phyloP scores from a whole-genome alignment of 768 basidiomycete species.

The Baorangia bicolor region DNA sequence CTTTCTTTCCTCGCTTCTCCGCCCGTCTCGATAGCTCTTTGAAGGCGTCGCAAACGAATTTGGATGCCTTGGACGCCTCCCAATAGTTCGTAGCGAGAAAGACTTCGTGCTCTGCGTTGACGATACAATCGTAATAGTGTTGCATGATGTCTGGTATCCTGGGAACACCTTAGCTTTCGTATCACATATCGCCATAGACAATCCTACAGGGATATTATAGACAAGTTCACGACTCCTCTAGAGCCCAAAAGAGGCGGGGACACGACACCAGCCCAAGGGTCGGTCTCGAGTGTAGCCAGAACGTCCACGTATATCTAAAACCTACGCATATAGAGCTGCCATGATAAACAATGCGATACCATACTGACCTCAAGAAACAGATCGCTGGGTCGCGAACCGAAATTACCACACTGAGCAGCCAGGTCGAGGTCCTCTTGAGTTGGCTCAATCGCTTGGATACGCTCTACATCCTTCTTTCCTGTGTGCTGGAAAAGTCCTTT shows the following conservation, averaged over 20 bases:
- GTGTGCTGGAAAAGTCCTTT: conserved; percentile 18
- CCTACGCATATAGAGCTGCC: not conserved
- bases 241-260: conserved; percentile 64
- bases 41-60: conserved; percentile 50
- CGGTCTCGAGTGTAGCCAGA: conserved; percentile 53
- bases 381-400: conserved; percentile 53
- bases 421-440: conserved; percentile 44
- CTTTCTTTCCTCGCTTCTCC: conserved; percentile 42
- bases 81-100: conserved; percentile 68
- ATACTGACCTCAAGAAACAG: conserved; percentile 56
- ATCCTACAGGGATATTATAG: conserved; percentile 55
- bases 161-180: conserved; percentile 7
- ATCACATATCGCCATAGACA: not conserved
- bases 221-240: conserved; percentile 60
- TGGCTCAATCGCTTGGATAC: conserved; percentile 25
- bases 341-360: not conserved
- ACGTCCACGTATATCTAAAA: conserved; percentile 60
- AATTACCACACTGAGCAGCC: conserved; percentile 50
- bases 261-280: conserved; percentile 55
- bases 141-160: conserved; percentile 73
- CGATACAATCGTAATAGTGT: conserved; percentile 63
- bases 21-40: conserved; percentile 50
- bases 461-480: conserved; percentile 17
- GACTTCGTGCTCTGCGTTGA: conserved; percentile 60
- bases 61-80: conserved; percentile 52